A percentile compares a stretch with the other conserved stretches of the same genome.
phyloP scores from a whole-genome alignment of 2,329 filamentous ascomycete species.

The Botrytis sinoallii region DNA sequence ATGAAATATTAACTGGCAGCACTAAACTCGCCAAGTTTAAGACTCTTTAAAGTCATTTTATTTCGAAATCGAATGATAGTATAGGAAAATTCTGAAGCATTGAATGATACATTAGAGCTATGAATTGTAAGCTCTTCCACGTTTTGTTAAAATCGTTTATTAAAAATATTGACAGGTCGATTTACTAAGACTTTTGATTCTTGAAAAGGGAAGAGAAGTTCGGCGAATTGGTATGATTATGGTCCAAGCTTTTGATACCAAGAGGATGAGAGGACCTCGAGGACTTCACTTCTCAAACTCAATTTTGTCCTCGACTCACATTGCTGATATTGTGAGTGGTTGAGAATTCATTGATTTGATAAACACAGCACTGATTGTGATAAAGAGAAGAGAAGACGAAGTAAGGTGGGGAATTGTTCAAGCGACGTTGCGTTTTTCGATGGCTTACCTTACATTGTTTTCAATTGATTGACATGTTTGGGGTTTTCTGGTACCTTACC shows the following conservation, averaged over 20 bases:
- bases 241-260: background rate
- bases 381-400: background rate
- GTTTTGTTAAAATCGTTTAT: fast-evolving
- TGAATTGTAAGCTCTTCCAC: background rate
- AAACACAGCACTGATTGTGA: background rate
- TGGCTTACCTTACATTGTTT: background rate
- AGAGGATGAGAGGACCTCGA: background rate
- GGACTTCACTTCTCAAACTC: background rate
- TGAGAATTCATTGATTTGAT: background rate
- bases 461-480: background rate
- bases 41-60: background rate
- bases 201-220: background rate
- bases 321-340: background rate
- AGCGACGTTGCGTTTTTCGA: background rate
- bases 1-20: background rate
- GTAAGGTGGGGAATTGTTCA: background rate
- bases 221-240: background rate
- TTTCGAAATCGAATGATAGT: background rate
- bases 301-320: background rate
- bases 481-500: background rate
- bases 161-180: background rate
- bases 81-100: background rate
- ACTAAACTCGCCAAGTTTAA: background rate
- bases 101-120: fast-evolving
- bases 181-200: background rate